Conservation (phyloP, 176 grass and related monocot species). For the sorghum (Sorghum bicolor) region Sorghum_bicolor_NCBIv3 NC_012879.2:51516001-51516500, state of each 20-base stretch:
- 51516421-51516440: constrained; percentile 51
- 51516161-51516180: constrained; percentile 86
- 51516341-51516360: constrained; percentile 70
- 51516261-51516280: constrained; percentile 67
- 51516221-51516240: constrained; percentile 72
- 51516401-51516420: constrained; percentile 63
- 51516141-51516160: constrained; percentile 73
- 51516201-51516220: constrained; percentile 56
- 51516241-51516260: constrained; percentile 84
- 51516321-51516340: constrained; percentile 78
- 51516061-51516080: constrained; percentile 58
- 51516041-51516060: constrained; percentile 77
- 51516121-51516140: constrained; percentile 71
- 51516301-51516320: constrained; percentile 91
- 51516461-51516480: constrained; percentile 85
- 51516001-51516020: constrained; percentile 78
- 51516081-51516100: constrained; percentile 75
- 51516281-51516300: constrained; percentile 80
- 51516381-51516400: constrained; percentile 89
- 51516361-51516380: constrained; percentile 63
- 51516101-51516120: constrained; percentile 78
- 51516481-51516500: constrained; percentile 45
- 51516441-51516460: constrained; percentile 78
- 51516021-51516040: constrained; percentile 77
- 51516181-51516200: constrained; percentile 85